Percentiles rank a stretch among this genome's conserved stretches.
Evolutionary conservation across 225 moss, liverwort and hornwort species (phyloP).

Genomic region (Ulota crispa): DNA sequence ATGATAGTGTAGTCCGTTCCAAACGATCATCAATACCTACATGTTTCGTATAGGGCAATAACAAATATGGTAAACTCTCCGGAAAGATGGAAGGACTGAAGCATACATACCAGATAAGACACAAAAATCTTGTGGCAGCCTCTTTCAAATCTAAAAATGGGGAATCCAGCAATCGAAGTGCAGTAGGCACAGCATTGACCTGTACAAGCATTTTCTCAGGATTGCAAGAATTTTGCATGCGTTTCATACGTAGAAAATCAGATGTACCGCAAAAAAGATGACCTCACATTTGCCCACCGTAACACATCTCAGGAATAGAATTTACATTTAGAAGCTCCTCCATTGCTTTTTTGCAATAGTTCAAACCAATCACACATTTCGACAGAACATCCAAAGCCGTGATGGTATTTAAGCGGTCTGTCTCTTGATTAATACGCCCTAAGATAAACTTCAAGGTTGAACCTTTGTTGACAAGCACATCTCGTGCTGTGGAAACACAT

Average conservation of each 20-base stretch:
- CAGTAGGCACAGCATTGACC: constrained; percentile 41
- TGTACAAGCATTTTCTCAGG: constrained; percentile 3
- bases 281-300: background rate
- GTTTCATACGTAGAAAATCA: background rate
- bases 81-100: background rate
- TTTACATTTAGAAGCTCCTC: constrained; percentile 62
- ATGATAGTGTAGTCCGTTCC: background rate
- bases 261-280: background rate
- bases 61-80: background rate
- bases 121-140: constrained; percentile 68
- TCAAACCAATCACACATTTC: constrained; percentile 75
- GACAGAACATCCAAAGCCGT: constrained; percentile 74
- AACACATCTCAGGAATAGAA: background rate
- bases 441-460: constrained; percentile 66
- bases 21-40: background rate
- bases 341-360: constrained; percentile 71
- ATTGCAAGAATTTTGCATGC: background rate
- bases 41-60: background rate
- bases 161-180: constrained; percentile 35
- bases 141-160: constrained; percentile 67
- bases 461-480: constrained; percentile 64
- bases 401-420: constrained; percentile 50
- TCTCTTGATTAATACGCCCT: constrained; percentile 53
- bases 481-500: constrained; percentile 46
- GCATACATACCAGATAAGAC: constrained; percentile 50